A percentile compares a stretch with the other conserved stretches of the same genome.
Evolutionary conservation across 139 green algal genomes (phyloP).

Genomic region (Coccomyxa sp.): DNA sequence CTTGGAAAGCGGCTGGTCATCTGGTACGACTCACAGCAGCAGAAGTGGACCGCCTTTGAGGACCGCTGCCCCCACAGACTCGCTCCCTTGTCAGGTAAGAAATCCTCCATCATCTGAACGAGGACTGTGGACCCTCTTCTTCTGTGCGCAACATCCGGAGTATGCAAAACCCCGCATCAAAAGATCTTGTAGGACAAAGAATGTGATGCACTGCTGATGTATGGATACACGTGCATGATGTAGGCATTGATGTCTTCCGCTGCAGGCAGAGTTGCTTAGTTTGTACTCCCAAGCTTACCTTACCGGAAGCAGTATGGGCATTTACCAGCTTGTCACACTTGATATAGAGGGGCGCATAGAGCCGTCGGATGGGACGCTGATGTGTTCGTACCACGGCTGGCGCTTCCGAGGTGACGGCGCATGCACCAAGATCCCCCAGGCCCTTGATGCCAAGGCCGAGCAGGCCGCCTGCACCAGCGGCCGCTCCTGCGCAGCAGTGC

Average conservation of each 20-base stretch:
- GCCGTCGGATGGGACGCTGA: conserved; percentile 27
- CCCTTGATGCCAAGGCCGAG: not conserved
- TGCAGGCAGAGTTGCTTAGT: not conserved
- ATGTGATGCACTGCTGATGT: not conserved
- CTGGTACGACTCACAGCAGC: conserved; percentile 22
- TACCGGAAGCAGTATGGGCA: not conserved
- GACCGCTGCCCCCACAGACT: conserved; percentile 48
- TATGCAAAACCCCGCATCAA: too few species aligned
- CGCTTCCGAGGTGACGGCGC: conserved; percentile 21
- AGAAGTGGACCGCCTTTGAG: conserved; percentile 27
- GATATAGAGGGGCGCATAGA: conserved; percentile 45
- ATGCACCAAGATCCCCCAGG: conserved; percentile 43
- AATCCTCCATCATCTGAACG: too few species aligned
- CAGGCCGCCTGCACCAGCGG: conserved; percentile 5
- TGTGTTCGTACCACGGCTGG: conserved; percentile 50
- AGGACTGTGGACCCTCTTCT: too few species aligned
- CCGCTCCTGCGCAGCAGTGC: conserved; percentile 8
- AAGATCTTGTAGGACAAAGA: not conserved
- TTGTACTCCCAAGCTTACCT: too few species aligned
- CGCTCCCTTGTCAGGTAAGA: not conserved
- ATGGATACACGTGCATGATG: too few species aligned
- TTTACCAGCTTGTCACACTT: not conserved
- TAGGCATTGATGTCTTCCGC: not conserved
- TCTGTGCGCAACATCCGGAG: too few species aligned
- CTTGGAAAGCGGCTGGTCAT: conserved; percentile 40